Conservation (phyloP, 495 filamentous ascomycete genomes). For the Cercophora sp. region DNA sequence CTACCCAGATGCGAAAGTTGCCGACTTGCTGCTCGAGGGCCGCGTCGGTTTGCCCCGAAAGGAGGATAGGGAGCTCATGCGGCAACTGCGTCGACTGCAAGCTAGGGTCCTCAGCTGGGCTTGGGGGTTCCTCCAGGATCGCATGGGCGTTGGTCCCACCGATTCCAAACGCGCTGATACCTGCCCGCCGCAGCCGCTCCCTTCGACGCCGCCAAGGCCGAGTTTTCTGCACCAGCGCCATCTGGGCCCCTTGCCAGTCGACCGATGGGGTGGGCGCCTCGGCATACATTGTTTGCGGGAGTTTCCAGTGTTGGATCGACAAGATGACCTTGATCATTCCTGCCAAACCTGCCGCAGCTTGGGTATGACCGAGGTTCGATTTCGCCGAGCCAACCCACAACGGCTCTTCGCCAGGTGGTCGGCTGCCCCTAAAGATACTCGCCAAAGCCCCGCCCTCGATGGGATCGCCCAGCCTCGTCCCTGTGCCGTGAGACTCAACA, state of each 20-base stretch:
- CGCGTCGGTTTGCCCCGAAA: slow-evolving; percentile 17
- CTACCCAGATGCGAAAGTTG: slow-evolving; percentile 15
- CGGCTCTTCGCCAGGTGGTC: slow-evolving; percentile 23
- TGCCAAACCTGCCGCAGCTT: slow-evolving; percentile 41
- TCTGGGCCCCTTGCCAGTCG: slow-evolving; percentile 15
- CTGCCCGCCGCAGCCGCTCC: slow-evolving; percentile 11
- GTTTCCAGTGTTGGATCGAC: slow-evolving; percentile 9
- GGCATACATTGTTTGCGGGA: slow-evolving; percentile 18
- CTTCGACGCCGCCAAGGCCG: slow-evolving; percentile 15
- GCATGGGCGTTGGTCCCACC: slow-evolving; percentile 33
- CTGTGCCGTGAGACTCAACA: slow-evolving; percentile 41
- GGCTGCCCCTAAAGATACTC: slow-evolving; percentile 20
- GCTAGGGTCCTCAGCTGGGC: background rate
- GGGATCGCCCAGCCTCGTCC: slow-evolving; percentile 46
- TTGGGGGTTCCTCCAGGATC: slow-evolving; percentile 20
- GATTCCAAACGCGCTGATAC: slow-evolving; percentile 32
- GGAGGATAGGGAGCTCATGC: slow-evolving; percentile 15
- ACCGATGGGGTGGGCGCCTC: slow-evolving; percentile 18
- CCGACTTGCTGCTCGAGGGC: slow-evolving; percentile 16
- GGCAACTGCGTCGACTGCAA: background rate
- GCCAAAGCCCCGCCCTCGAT: slow-evolving; percentile 26
- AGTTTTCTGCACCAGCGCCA: slow-evolving; percentile 7
- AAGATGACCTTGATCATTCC: slow-evolving; percentile 19
- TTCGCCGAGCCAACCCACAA: slow-evolving; percentile 49
- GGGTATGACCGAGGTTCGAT: slow-evolving; percentile 46